A percentile compares a stretch with the other conserved stretches of the same genome.
These are phyloP conservation scores for Endogone sp. DNA, from an alignment of 192 early-diverging fungal genomes.

Conservation along the genomic window DNA sequence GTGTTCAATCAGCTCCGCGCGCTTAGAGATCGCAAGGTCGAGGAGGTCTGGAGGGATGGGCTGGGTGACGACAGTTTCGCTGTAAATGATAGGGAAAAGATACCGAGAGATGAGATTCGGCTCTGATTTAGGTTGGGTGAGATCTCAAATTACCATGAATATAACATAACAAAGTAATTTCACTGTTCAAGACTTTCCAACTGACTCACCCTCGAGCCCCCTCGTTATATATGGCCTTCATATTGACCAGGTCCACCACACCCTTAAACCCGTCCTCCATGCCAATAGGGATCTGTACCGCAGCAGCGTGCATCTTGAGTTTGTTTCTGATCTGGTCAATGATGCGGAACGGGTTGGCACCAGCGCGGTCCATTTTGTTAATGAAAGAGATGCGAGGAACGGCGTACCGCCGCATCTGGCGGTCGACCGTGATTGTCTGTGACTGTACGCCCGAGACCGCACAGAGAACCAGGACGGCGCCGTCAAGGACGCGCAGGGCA, in stretches of 20 bases:
- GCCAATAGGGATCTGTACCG: slow-evolving; percentile 84
- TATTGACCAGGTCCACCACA: slow-evolving; percentile 85
- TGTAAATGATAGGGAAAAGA: slow-evolving; percentile 11
- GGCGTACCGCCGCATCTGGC: slow-evolving; percentile 87
- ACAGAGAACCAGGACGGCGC: slow-evolving; percentile 81
- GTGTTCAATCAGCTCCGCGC: slow-evolving; percentile 69
- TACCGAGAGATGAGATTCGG: no score
- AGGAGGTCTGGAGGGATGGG: slow-evolving; percentile 66
- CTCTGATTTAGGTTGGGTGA: no score
- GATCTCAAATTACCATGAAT: no score
- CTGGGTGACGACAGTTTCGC: slow-evolving; percentile 67
- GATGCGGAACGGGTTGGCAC: slow-evolving; percentile 77
- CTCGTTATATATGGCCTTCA: slow-evolving; percentile 88
- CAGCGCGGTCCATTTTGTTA: slow-evolving; percentile 90
- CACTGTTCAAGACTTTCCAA: no score
- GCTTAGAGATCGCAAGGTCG: slow-evolving; percentile 60
- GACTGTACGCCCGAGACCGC: slow-evolving; percentile 84
- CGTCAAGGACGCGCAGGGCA: slow-evolving; percentile 81
- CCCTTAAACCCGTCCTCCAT: slow-evolving; percentile 84
- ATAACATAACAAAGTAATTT: not conserved
- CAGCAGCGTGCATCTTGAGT: slow-evolving; percentile 72
- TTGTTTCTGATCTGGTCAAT: slow-evolving; percentile 79
- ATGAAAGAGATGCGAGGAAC: slow-evolving; percentile 85
- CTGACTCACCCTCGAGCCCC: slow-evolving; percentile 72
- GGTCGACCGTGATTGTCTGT: slow-evolving; percentile 87